Evolutionary conservation across 2,329 filamentous ascomycete species (phyloP).

Genomic region (Trichoderma oligosporum): DNA sequence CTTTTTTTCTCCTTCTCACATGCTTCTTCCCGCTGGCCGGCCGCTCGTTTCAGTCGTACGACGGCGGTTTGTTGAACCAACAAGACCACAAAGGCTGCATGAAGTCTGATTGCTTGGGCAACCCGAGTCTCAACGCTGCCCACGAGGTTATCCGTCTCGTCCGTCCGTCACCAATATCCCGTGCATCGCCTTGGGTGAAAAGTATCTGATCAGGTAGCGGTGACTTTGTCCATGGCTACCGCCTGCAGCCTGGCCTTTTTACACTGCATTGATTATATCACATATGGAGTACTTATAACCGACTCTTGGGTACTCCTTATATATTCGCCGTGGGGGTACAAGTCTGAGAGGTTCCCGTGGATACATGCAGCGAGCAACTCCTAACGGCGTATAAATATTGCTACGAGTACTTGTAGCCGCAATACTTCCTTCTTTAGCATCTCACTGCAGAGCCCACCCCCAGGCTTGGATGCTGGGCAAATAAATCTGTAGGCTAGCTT

Average conservation of each 20-base stretch:
- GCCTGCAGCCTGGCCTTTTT: neutral
- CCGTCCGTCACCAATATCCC: neutral
- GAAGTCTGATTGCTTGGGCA: neutral
- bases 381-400: too few relatives aligned
- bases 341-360: too few relatives aligned
- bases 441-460: too few relatives aligned
- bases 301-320: too few relatives aligned
- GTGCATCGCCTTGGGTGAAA: neutral
- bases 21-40: slow-evolving; percentile 2
- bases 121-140: slow-evolving; percentile 1
- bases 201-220: neutral
- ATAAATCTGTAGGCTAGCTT: too few relatives aligned
- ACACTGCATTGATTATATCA: too few relatives aligned
- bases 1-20: neutral
- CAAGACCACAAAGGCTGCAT: neutral
- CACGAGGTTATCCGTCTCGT: neutral
- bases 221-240: neutral
- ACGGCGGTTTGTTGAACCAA: slow-evolving; percentile 13
- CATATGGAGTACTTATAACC: too few relatives aligned
- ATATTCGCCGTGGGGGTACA: too few relatives aligned
- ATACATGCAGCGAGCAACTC: too few relatives aligned
- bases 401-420: too few relatives aligned
- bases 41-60: slow-evolving; percentile 11
- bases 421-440: too few relatives aligned
- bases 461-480: too few relatives aligned